Evolutionary conservation across 805 yeast genomes (phyloP).

Genomic region (Yarrowia osloensis): DNA sequence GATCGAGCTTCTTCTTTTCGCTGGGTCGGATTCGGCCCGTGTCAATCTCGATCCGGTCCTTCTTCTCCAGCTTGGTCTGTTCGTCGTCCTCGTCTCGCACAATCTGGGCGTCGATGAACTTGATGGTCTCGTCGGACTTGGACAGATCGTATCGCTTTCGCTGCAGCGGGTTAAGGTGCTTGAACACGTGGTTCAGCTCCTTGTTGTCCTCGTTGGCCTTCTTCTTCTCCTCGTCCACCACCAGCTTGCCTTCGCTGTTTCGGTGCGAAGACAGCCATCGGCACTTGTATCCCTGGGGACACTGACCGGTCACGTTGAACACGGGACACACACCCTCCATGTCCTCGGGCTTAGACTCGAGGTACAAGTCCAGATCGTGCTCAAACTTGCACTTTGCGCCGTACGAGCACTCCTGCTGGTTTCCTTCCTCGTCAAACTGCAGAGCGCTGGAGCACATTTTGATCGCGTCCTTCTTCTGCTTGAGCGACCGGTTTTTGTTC

Average conservation of each 20-base stretch:
- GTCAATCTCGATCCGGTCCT: slow-evolving; percentile 49
- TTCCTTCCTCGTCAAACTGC: slow-evolving; percentile 31
- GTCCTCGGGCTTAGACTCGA: slow-evolving; percentile 68
- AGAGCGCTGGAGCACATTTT: slow-evolving; percentile 60
- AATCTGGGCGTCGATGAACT: slow-evolving; percentile 56
- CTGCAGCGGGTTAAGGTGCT: slow-evolving; percentile 46
- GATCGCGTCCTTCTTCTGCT: slow-evolving; percentile 63
- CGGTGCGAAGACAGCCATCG: slow-evolving; percentile 80
- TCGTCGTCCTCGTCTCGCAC: slow-evolving; percentile 40
- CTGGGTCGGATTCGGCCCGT: slow-evolving; percentile 43
- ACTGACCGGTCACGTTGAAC: slow-evolving; percentile 74
- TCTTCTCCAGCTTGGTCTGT: slow-evolving; percentile 43
- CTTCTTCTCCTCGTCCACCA: slow-evolving; percentile 50
- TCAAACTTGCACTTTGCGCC: slow-evolving; percentile 70
- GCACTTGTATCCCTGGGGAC: slow-evolving; percentile 92
- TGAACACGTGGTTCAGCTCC: slow-evolving; percentile 66
- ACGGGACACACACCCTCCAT: slow-evolving; percentile 83
- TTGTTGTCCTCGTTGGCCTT: slow-evolving; percentile 44
- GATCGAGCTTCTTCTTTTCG: slow-evolving; percentile 79
- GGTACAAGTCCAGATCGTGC: slow-evolving; percentile 71
- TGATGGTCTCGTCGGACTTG: slow-evolving; percentile 57
- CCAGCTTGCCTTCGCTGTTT: slow-evolving; percentile 45
- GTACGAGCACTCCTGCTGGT: slow-evolving; percentile 50
- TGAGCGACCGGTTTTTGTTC: slow-evolving; percentile 76
- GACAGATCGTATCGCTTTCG: slow-evolving; percentile 63